Evolutionary conservation across 169 alveolate genomes (phyloP), one percentile per base, ranked within the genome.

Genomic region (Cryptosporidium muris): DNA sequence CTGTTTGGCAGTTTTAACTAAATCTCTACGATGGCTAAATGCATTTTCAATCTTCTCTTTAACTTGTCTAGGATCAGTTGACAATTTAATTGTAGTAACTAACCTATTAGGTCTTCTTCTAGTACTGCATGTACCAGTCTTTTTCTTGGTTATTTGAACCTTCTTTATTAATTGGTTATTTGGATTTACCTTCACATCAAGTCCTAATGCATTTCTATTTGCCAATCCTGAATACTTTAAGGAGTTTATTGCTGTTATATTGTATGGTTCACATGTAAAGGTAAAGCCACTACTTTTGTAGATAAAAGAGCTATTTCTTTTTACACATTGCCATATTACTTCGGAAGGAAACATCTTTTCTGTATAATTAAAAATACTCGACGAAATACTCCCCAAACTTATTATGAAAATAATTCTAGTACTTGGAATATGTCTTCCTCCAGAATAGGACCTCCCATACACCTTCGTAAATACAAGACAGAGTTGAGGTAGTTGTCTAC

Each of bases 201-300:
- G 54, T 11, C 74, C 42, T 7, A 74, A 58, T n/a, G 85, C 54
- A 2, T 58, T 74, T n/a, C 48, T 74, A 14, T 66, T 43, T 37
- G 85, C 85, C 36, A 74, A 60, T 45, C 85, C 85, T 40, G 85
- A 74, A 34, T 58, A 74, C 62, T 74, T 74, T n/a, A 74, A 49
- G 5, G 74, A 47, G 45, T 74, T 37, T 34, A 34, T 36, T 43
- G 54, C 60, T 64, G 36, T 40, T 42, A 74, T 47, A 51, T 74
- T 74, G 49, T 40, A 74, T 45, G 85, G 85, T 37, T 74, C 85
- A 45, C 56, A 43, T 4, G 85, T 74, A 2, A 74, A 58, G 37
- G 74, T 74, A 25, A 74, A 74, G 1, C 85, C 85, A 60, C 60
- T 74, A 51, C 40, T 74, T 58, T 74, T 74, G 38, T 74, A 58